Evolutionary conservation across 1,139 yeast genomes (phyloP).

Genomic region (Suhomyces ambrosiae): DNA sequence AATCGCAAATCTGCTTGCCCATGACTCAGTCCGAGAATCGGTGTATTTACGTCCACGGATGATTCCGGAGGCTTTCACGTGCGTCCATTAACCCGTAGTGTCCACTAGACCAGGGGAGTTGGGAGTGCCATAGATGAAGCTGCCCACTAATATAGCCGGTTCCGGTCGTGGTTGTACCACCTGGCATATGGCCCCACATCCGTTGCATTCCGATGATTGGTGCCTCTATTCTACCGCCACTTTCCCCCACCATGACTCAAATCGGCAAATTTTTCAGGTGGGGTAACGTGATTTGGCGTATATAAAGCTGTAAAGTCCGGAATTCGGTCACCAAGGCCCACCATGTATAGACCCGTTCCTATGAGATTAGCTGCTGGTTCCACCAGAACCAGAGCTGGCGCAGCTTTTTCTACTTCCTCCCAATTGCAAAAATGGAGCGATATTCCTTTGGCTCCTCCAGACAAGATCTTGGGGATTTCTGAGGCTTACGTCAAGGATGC

Average conservation of each 20-base stretch:
- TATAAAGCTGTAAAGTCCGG: constrained; percentile 7
- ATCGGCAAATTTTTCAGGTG: constrained; percentile 13
- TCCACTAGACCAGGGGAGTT: too few relatives aligned
- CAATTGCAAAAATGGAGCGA: constrained; percentile 38
- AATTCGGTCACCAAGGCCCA: neutral
- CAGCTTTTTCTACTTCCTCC: constrained; percentile 23
- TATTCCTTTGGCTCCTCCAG: constrained; percentile 68
- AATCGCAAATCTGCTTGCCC: too few relatives aligned
- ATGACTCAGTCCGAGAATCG: too few relatives aligned
- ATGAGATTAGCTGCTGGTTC: constrained; percentile 9
- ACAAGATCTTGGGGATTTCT: constrained; percentile 69
- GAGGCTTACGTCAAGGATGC: constrained; percentile 50
- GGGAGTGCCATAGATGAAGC: too few relatives aligned
- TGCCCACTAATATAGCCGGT: too few relatives aligned
- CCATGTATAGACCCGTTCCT: constrained; percentile 12
- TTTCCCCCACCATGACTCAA: constrained; percentile 11
- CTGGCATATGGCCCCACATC: too few relatives aligned
- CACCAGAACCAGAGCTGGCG: constrained; percentile 11
- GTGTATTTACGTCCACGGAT: too few relatives aligned
- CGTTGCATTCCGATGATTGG: neutral
- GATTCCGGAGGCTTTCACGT: too few relatives aligned
- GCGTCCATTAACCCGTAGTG: too few relatives aligned
- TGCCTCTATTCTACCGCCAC: neutral
- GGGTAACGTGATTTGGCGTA: constrained; percentile 7
- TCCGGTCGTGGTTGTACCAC: too few relatives aligned